Base-by-base conservation (phyloP, 768 basidiomycete genomes). In the Mycena olivaceomarginata region DNA sequence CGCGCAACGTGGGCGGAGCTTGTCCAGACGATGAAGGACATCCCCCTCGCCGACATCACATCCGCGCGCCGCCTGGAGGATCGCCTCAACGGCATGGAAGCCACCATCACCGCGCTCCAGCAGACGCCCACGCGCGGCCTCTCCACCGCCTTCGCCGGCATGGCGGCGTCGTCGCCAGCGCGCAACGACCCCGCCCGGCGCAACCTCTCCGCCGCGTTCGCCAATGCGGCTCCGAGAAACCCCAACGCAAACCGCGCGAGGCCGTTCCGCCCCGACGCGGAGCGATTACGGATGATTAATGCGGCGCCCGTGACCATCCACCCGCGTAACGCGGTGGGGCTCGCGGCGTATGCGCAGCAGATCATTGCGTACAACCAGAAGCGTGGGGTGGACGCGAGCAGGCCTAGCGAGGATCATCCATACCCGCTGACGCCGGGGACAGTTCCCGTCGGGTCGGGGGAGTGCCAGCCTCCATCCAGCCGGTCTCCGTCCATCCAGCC, bases 381-480 rank as follows among this genome's bases (percentile, higher is more conserved):
- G 16, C 15, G 41, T 39, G 60, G 60, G 43, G 43, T 43, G 43
- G 12, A 12, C 59, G 53, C 66, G 1, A 37, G 22, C 43, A n/a
- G 51, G 4, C 76, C 75, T 5, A 72, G 65, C 41, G 80, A 78
- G 59, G 16, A 71, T 1, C 74, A 73, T 2, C 82, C 80, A 6
- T 81, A 79, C 62, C 82, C 84, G 10, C 78, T 85, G 0, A 76
- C 69, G 0, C 82, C 82, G 0, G 83, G 84, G 7, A 80, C 82
- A 2, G 45, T 60, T 8, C 64, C 79, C 18, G 68, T 82, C 31
- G 72, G 51, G 2, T 67, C 76, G 15, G 77, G 79, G 2, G 81
- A 80, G 63, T 83, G 82, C 65, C 82, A 75, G n/a, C n/a, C n/a
- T n/a, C n/a, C n/a, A n/a, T n/a, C n/a, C n/a, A n/a, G n/a, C n/a